phyloP scores from a whole-genome alignment of 371 early-diverging fungal genomes.

The Rhizopus microsporus region DNA sequence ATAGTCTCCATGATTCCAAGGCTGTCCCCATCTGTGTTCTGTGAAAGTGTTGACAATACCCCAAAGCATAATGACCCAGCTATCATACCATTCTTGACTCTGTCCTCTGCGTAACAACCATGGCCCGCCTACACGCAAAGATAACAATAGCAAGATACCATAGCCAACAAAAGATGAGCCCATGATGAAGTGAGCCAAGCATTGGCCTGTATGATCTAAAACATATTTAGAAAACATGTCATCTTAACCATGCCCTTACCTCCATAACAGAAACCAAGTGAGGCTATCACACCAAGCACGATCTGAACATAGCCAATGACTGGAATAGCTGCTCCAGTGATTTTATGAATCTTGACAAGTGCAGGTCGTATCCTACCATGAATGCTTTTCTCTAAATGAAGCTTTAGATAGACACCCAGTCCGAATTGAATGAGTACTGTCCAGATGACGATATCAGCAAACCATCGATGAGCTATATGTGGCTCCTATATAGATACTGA shows the following conservation, averaged over 20 bases:
- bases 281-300: slow-evolving; percentile 66
- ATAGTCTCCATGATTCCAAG: slow-evolving; percentile 69
- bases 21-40: slow-evolving; percentile 61
- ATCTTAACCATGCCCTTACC: slow-evolving; percentile 24
- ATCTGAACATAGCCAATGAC: slow-evolving; percentile 66
- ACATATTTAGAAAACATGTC: slow-evolving; percentile 1
- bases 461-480: slow-evolving; percentile 66
- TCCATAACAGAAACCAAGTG: slow-evolving; percentile 64
- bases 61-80: slow-evolving; percentile 66
- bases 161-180: slow-evolving; percentile 71
- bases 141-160: slow-evolving; percentile 59
- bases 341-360: slow-evolving; percentile 51
- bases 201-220: slow-evolving; percentile 60
- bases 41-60: slow-evolving; percentile 73
- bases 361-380: slow-evolving; percentile 55
- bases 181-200: slow-evolving; percentile 74
- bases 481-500: slow-evolving; percentile 35
- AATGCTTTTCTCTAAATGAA: slow-evolving; percentile 59
- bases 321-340: slow-evolving; percentile 52
- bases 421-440: slow-evolving; percentile 48
- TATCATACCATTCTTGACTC: slow-evolving; percentile 73
- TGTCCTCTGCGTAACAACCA: slow-evolving; percentile 59
- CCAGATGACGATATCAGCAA: slow-evolving; percentile 63
- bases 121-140: slow-evolving; percentile 59
- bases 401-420: slow-evolving; percentile 59